These are phyloP conservation scores for Dictyostelium intermedium DNA, from an alignment of 78 protist species.

Conservation along the genomic window DNA sequence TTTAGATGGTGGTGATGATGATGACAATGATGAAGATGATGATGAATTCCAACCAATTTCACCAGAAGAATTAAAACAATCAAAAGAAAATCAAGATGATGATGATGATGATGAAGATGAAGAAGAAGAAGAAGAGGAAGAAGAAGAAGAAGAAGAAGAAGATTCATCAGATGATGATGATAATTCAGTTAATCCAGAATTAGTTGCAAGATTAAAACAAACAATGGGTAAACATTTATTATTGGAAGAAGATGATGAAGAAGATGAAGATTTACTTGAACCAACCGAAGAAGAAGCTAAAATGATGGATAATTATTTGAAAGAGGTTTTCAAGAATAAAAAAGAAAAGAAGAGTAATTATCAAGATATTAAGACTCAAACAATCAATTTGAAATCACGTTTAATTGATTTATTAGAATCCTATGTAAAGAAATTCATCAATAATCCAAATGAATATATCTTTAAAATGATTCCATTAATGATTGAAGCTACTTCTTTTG, in stretches of 20 bases:
- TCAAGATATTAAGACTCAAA: constrained; percentile 34
- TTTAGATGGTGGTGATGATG: constrained; percentile 26
- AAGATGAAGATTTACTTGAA: constrained; percentile 19
- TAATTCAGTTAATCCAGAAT: constrained; percentile 50
- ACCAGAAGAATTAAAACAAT: constrained; percentile 16
- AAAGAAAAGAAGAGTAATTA: constrained; percentile 39
- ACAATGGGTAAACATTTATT: constrained; percentile 45
- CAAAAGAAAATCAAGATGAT: constrained; percentile 21
- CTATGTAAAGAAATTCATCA: constrained; percentile 35
- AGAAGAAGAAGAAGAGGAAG: constrained; percentile 33
- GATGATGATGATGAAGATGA: constrained; percentile 37
- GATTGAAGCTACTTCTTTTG: constrained; percentile 39
- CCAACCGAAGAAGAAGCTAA: constrained; percentile 57
- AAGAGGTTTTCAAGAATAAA: constrained; percentile 39
- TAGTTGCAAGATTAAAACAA: constrained; percentile 67
- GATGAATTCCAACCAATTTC: constrained; percentile 34
- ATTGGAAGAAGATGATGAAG: constrained; percentile 40
- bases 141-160: not conserved
- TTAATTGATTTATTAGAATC: constrained; percentile 52
- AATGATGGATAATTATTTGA: constrained; percentile 30
- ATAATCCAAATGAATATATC: constrained; percentile 21
- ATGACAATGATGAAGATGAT: constrained; percentile 14
- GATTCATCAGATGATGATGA: constrained; percentile 53
- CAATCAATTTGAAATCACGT: constrained; percentile 65
- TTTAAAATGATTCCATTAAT: constrained; percentile 47